These are phyloP conservation scores for Colletotrichum tropicale DNA, from an alignment of 2,329 filamentous ascomycete genomes.

Conservation along the genomic window DNA sequence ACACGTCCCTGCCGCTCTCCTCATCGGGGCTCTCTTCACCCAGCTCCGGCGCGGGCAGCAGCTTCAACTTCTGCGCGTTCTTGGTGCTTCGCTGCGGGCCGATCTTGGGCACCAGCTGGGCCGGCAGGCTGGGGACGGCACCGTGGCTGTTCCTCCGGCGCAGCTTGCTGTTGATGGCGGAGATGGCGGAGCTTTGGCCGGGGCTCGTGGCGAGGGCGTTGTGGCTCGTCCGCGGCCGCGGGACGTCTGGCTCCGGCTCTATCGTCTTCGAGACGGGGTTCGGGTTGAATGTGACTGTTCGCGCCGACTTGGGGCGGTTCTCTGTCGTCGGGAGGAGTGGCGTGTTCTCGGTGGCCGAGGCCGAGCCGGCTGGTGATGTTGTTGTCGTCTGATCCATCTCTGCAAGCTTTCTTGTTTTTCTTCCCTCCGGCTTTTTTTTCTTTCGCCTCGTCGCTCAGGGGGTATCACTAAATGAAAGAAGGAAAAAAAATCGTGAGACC, in stretches of 20 bases:
- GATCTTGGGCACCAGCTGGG: constrained; percentile 67
- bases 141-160: constrained; percentile 86
- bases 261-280: constrained; percentile 68
- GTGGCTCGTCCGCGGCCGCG: constrained; percentile 31
- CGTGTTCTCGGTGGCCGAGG: constrained; percentile 33
- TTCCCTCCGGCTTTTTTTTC: neutral
- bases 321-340: constrained; percentile 38
- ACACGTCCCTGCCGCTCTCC: constrained; percentile 92
- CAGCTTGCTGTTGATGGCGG: constrained; percentile 85
- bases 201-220: constrained; percentile 36
- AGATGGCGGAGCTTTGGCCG: constrained; percentile 59
- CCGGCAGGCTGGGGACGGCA: constrained; percentile 38
- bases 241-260: constrained; percentile 48
- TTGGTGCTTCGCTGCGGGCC: constrained; percentile 95
- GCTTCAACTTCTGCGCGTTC: constrained; percentile 94
- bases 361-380: neutral
- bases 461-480: constrained; percentile 7
- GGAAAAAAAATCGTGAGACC: neutral
- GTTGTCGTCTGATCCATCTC: constrained; percentile 22
- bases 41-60: constrained; percentile 89
- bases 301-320: constrained; percentile 48
- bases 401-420: neutral
- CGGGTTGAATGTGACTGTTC: constrained; percentile 80
- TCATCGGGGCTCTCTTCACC: constrained; percentile 80
- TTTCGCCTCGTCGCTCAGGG: neutral